Evolutionary conservation across 169 alveolate genomes (phyloP).

Genomic region (Amoebophrya sp.): DNA sequence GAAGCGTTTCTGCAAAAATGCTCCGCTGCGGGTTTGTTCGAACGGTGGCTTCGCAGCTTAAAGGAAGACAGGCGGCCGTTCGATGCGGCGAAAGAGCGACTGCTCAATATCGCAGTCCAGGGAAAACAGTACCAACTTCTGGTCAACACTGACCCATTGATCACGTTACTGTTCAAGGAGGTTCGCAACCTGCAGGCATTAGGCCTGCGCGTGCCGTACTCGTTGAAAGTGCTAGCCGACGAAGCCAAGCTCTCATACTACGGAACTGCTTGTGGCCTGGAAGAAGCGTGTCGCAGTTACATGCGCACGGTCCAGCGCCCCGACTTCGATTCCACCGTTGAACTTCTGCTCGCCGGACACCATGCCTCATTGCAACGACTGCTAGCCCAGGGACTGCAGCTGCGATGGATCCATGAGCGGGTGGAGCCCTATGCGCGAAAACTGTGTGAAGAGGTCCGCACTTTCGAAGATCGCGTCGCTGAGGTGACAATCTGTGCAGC

Average conservation of each 20-base stretch:
- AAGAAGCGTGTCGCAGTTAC: conserved; percentile 45
- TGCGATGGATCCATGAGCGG: not conserved
- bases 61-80: conserved; percentile 53
- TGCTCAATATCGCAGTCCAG: conserved; percentile 34
- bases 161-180: conserved; percentile 49
- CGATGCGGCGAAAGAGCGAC: conserved; percentile 40
- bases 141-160: conserved; percentile 58
- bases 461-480: not conserved
- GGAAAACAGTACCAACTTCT: conserved; percentile 52
- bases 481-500: not conserved
- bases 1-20: conserved; percentile 74
- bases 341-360: not conserved
- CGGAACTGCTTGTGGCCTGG: conserved; percentile 35
- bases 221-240: conserved; percentile 73
- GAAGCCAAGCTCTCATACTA: conserved; percentile 77
- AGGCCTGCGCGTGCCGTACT: conserved; percentile 68
- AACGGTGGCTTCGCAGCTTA: conserved; percentile 67
- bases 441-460: not conserved
- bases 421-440: not conserved
- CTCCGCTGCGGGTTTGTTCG: conserved; percentile 58
- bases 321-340: not conserved
- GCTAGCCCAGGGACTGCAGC: not conserved
- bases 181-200: conserved; percentile 61
- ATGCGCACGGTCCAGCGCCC: conserved; percentile 32
- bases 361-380: not conserved